These are phyloP conservation scores for Talaromyces piceae DNA, from an alignment of 2,329 filamentous ascomycete genomes.

Conservation along the genomic window DNA sequence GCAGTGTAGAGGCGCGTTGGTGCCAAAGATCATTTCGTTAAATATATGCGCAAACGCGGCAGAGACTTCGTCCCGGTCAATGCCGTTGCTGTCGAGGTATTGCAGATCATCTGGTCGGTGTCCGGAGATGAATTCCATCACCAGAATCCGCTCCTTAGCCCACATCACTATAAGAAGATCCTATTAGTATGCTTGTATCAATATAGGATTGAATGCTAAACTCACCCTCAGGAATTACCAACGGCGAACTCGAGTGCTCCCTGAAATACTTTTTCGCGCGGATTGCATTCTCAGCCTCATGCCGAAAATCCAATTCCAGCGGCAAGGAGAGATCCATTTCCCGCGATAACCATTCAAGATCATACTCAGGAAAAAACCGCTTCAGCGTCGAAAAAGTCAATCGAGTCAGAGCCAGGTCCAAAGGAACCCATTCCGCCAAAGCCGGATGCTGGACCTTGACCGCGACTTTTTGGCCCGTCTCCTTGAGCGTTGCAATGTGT, in stretches of 20 bases:
- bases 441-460: constrained; percentile 95
- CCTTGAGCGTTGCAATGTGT: constrained; percentile 75
- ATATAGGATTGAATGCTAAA: background rate
- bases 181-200: background rate
- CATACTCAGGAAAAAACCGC: constrained; percentile 93
- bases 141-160: constrained; percentile 80
- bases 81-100: constrained; percentile 76
- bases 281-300: constrained; percentile 76
- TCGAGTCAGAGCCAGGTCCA: constrained; percentile 77
- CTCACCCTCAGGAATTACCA: constrained; percentile 68
- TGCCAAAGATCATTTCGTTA: constrained; percentile 99
- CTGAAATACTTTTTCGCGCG: constrained; percentile 76
- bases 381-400: constrained; percentile 89
- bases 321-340: constrained; percentile 91
- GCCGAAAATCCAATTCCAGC: constrained; percentile 81
- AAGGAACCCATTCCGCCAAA: constrained; percentile 78
- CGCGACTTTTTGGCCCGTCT: constrained; percentile 76
- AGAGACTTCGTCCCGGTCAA: constrained; percentile 92
- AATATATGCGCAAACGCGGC: constrained; percentile 85
- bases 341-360: constrained; percentile 87
- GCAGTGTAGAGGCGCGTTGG: constrained; percentile 82
- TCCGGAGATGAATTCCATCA: constrained; percentile 91
- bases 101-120: constrained; percentile 80
- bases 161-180: constrained; percentile 59
- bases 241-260: constrained; percentile 62